phyloP scores from a whole-genome alignment of 108 stramenopile species.

The Cyclotella choctawhatcheeana region DNA sequence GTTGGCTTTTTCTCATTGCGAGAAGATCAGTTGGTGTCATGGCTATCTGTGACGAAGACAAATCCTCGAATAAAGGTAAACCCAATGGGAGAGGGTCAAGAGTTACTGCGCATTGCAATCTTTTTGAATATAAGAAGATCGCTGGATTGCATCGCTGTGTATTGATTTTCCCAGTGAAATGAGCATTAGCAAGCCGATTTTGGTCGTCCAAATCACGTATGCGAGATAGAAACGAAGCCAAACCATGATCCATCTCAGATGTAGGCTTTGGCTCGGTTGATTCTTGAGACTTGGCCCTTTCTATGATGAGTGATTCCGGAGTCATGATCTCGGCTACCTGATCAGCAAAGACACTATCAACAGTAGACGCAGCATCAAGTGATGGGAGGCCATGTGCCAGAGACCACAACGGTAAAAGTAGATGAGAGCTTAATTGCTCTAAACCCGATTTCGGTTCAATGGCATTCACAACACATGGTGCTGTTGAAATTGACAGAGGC shows the following conservation, averaged over 20 bases:
- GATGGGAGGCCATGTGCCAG: conserved; percentile 59
- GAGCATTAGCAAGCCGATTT: conserved; percentile 28
- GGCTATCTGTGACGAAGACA: conserved; percentile 46
- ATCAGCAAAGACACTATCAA: conserved; percentile 52
- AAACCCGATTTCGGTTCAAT: conserved; percentile 39
- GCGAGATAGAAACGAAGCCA: conserved; percentile 44
- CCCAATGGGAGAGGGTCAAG: conserved; percentile 39
- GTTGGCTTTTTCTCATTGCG: conserved; percentile 61
- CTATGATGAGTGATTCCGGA: conserved; percentile 25
- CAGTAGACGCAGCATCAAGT: conserved; percentile 39
- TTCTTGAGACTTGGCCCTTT: conserved; percentile 16
- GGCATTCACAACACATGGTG: conserved; percentile 52
- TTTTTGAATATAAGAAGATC: conserved; percentile 58
- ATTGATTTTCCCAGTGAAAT: conserved; percentile 60
- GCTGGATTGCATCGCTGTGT: conserved; percentile 53
- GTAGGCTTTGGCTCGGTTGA: conserved; percentile 35
- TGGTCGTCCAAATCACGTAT: conserved; percentile 40
- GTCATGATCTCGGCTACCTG: conserved; percentile 45
- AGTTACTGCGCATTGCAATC: conserved; percentile 38
- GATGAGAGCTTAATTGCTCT: conserved; percentile 47
- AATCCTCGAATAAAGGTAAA: conserved; percentile 46
- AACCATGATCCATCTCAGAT: conserved; percentile 35
- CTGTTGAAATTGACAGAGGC: conserved; percentile 54
- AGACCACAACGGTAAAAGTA: conserved; percentile 68
- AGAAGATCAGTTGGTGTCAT: conserved; percentile 68